Evolutionary conservation across 2,329 filamentous ascomycete genomes (phyloP), one percentile per base, ranked within the genome.

Genomic region (Aureobasidium uvarum): DNA sequence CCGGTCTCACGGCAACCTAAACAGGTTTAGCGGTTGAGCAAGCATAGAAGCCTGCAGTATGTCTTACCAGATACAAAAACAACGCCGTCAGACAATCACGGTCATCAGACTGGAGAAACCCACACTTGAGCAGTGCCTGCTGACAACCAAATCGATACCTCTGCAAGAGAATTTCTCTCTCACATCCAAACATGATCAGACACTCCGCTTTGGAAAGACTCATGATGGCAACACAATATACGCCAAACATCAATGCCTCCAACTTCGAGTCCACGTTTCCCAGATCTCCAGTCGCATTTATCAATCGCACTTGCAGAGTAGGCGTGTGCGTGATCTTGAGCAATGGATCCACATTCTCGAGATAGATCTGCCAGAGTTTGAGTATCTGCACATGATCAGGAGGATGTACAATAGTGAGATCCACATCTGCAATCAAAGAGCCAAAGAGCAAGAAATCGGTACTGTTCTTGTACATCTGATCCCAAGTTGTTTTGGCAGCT

Each of bases 341-440:
- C 52, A 92, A 74, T 0, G 90, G 89, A 70, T 93, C 89, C 64
- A 93, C 86, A 67, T 90, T 87, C 56, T 91, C 86, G 6, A 92
- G 78, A 69, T 88, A 92, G 10, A 86, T 80, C 73, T 92, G 88
- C 90, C 90, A 94, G 5, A 94, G 81, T 59, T 83, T 82, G 71
- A 90, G 87, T 31, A 90, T 84, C 39, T 90, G 85, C 14, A 85
- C 81, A 0, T 86, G 83, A 5, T 85, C 79, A 0, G 90, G 89
- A 0, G 90, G 90, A 69, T 89, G 87, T 0, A 86, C 69, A 1
- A 77, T 73, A 4, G 79, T 77, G 1, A 87, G 71, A 67, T 83
- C 76, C n/a, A 82, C 69, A 2, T 68, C 66, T 25, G 73, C 70
- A 20, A 75, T 74, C 4, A 71, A 76, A 1, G 79, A 76, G 36